Evolutionary conservation across 2,329 filamentous ascomycete genomes (phyloP), one percentile per base, ranked within the genome.

Genomic region (Colletotrichum truncatum): DNA sequence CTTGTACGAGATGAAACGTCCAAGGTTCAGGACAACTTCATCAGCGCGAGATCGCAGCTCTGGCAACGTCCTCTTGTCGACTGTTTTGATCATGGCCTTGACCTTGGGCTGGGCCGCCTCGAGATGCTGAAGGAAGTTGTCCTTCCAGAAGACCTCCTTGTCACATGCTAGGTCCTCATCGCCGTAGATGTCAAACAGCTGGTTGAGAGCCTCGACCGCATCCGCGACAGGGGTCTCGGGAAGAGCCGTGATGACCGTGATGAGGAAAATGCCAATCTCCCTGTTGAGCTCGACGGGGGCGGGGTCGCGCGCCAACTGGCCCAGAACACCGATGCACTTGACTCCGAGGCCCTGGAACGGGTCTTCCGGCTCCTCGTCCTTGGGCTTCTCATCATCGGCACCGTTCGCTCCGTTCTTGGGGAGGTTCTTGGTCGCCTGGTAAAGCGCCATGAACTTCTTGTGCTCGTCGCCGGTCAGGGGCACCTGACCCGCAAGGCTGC

Each of bases 131-230:
- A 89, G 74, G 71, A 91, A 88, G 67, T 81, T 81, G 67, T 88
- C 82, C 69, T 83, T 82, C 85, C 89, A 90, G 75, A 91, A 92
- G 3, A 91, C 88, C 25, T 85, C 82, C 62, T 78, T 80, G 72
- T 91, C 89, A 72, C 85, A 89, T 10, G 82, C 78, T 57, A 80
- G 82, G 11, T 80, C 81, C 73, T 89, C 87, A 72, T 91, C 87
- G 25, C 83, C 85, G 75, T 91, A 92, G 7, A 92, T 82, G 69
- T 91, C 89, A 69, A 90, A 90, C 16, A 92, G 67, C 74, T 90
- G 87, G 75, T 91, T 87, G 43, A 91, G 77, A 14, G 87, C 86
- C 76, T 91, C 89, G 30, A 91, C 82, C 5, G 82, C 81, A 46
- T 90, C 87, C 2, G 87, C 88, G 2, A 82, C 76, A 2, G 86